These are phyloP conservation scores for Petasospora rhodanensis DNA, from an alignment of 1,139 yeast genomes.

Conservation along the genomic window DNA sequence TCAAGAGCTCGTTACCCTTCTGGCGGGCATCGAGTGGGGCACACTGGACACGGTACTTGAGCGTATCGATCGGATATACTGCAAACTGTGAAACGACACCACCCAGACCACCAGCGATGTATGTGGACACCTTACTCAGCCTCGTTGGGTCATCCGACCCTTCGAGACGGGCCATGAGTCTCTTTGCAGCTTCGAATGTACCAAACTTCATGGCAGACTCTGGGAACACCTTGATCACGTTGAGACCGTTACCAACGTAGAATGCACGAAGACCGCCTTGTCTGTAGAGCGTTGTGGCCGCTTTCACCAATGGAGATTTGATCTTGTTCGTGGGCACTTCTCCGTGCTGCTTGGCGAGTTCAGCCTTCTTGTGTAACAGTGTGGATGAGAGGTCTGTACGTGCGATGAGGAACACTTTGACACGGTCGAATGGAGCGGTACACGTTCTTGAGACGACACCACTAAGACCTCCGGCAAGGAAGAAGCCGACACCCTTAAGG, in stretches of 20 bases:
- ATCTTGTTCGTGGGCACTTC: slow-evolving; percentile 33
- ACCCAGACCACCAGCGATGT: slow-evolving; percentile 91
- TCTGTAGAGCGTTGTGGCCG: slow-evolving; percentile 74
- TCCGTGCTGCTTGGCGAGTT: slow-evolving; percentile 30
- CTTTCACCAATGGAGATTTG: slow-evolving; percentile 70
- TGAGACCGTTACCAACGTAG: slow-evolving; percentile 92
- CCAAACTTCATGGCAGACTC: slow-evolving; percentile 98
- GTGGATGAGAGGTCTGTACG: slow-evolving; percentile 78
- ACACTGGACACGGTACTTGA: slow-evolving; percentile 80
- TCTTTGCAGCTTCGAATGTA: slow-evolving; percentile 83
- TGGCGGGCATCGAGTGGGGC: slow-evolving; percentile 59
- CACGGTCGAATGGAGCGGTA: slow-evolving; percentile 95
- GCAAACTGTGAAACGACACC: slow-evolving; percentile 91
- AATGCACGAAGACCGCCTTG: slow-evolving; percentile 87
- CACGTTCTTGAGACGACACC: slow-evolving; percentile 97
- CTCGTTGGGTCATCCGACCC: slow-evolving; percentile 72
- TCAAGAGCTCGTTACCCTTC: slow-evolving; percentile 56
- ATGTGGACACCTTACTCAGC: slow-evolving; percentile 73
- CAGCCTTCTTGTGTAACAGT: slow-evolving; percentile 49
- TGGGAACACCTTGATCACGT: slow-evolving; percentile 91
- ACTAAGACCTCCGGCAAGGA: slow-evolving; percentile 90
- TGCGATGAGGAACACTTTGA: slow-evolving; percentile 90
- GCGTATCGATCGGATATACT: slow-evolving; percentile 94
- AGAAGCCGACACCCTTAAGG: slow-evolving; percentile 81
- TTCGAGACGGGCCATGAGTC: slow-evolving; percentile 68